Base-by-base conservation (phyloP, 257 asterid genomes). In the Dorcoceras hygrometricum region DNA sequence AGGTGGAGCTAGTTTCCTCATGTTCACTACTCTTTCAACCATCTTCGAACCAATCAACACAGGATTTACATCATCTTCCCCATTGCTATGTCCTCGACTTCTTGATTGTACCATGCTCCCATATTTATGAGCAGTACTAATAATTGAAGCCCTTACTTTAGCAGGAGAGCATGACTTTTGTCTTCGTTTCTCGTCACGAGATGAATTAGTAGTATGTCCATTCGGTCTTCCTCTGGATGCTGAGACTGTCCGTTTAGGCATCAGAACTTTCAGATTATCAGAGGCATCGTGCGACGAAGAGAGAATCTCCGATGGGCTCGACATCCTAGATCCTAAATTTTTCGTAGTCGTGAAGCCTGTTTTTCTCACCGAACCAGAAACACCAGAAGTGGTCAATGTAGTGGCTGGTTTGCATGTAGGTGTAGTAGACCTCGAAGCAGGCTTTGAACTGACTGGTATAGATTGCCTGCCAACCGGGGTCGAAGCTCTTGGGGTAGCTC, bases 1-100 rank as follows among this genome's bases (percentile, higher is more conserved):
- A 0, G 97, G 94, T 26, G 97, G 97, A 71, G 90, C 97, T 39
- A 91, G 74, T 76, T 86, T 91, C 80, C 97, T 84, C 96, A 88
- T 91, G 83, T 88, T 88, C 50, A 91, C 97, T 4, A 91, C 97
- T 70, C 96, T 73, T 58, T 88, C 90, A 10, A 91, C 97, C 97
- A 91, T 91, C 46, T 88, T 71, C 1, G 97, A 81, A 31, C 97
- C 96, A 39, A 86, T 81, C 66, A 85, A 66, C 19, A 88, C 82
- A 18, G 97, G 97, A 57, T 91, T 91, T 71, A 88, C 97, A 23
- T 84, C 89, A 59, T 82, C 91, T 0, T 67, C 78, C 4, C 65
- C 76, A 2, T 71, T 71, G 69, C 64, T 62, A 50, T 74, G 65
- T 46, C 89, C 87, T 65, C 89, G 86, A 53, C 80, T 83, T 72